Evolutionary conservation across 1,139 yeast genomes (phyloP).

Genomic region (Pichia sp.): DNA sequence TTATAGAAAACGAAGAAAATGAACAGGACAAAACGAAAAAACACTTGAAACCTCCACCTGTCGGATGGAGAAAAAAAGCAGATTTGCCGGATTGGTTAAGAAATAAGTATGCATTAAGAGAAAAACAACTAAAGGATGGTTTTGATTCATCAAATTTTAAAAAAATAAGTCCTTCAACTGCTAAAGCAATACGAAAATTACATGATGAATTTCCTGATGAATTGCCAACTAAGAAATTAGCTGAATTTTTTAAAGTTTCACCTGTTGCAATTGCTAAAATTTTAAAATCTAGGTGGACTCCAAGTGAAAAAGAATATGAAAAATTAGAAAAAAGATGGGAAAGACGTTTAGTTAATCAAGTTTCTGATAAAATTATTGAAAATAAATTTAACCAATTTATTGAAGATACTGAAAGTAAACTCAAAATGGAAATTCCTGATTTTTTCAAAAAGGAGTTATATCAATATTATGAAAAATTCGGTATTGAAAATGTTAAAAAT

Average conservation of each 20-base stretch:
- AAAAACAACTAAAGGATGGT: slow-evolving; percentile 34
- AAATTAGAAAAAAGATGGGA: slow-evolving; percentile 23
- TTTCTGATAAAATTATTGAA: slow-evolving; percentile 19
- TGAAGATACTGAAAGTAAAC: slow-evolving; percentile 23
- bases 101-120: slow-evolving; percentile 53
- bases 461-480: slow-evolving; percentile 19
- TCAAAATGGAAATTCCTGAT: slow-evolving; percentile 26
- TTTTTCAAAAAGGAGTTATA: slow-evolving; percentile 24
- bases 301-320: slow-evolving; percentile 45
- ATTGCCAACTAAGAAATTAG: slow-evolving; percentile 52
- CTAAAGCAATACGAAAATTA: slow-evolving; percentile 56
- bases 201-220: slow-evolving; percentile 48
- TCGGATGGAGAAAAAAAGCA: slow-evolving; percentile 36
- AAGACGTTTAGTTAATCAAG: slow-evolving; percentile 17
- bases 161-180: slow-evolving; percentile 61
- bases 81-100: slow-evolving; percentile 58
- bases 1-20: slow-evolving; percentile 15
- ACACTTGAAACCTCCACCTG: slow-evolving; percentile 30
- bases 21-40: not conserved
- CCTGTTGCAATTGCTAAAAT: slow-evolving; percentile 84
- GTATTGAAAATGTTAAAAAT: slow-evolving; percentile 19
- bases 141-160: slow-evolving; percentile 32
- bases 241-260: slow-evolving; percentile 60
- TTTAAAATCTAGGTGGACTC: slow-evolving; percentile 70
- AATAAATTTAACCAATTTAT: slow-evolving; percentile 22